Evolutionary conservation across 495 filamentous ascomycete genomes (phyloP), one percentile per base, ranked within the genome.

Genomic region (Sordaria brevicollis): DNA sequence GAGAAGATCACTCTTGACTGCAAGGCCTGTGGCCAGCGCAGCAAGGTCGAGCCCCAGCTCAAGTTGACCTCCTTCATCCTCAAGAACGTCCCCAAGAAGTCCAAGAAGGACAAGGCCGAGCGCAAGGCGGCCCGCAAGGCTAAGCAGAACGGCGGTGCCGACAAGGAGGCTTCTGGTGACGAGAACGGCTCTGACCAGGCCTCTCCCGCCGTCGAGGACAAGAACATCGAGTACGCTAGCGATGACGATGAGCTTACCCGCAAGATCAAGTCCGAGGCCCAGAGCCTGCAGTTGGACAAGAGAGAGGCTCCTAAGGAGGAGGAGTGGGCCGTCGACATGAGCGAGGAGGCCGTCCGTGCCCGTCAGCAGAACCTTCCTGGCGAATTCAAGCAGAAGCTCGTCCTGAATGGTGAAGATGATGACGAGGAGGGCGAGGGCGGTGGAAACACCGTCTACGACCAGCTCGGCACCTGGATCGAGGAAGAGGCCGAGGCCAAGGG

Each of bases 51-150:
- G 77, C 86, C 91, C 71, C 94, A 93, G 77, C 89, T 96, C 76
- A 99, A 98, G 85, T 90, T 99, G 71, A 94, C 91, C 85, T 92
- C 91, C 68, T 99, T 97, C 87, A 97, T 99, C 77, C 84, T 97
- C 77, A 97, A 97, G 84, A 96, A 95, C 81, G 88, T 90, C 76
- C 90, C 93, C 71, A 85, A 85, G 79, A 96, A 95, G 84, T 91
- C 91, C 79, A 93, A 95, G 80, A 97, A 96, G 83, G 96, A 97
- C 85, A 94, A 97, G 84, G 92, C 95, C 79, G 86, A 92, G 73
- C 90, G 90, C 81, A 93, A 93, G 80, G 96, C 94, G 77, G 89
- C 89, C 72, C 90, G 90, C 76, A 92, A 89, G 79, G 92, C 93
- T 66, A 91, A 90, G 79, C 88, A 93, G 79, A 96, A 91, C 73